Base-by-base conservation (phyloP, 306 rosid genomes). In the Ormosia semicastrata region DNA sequence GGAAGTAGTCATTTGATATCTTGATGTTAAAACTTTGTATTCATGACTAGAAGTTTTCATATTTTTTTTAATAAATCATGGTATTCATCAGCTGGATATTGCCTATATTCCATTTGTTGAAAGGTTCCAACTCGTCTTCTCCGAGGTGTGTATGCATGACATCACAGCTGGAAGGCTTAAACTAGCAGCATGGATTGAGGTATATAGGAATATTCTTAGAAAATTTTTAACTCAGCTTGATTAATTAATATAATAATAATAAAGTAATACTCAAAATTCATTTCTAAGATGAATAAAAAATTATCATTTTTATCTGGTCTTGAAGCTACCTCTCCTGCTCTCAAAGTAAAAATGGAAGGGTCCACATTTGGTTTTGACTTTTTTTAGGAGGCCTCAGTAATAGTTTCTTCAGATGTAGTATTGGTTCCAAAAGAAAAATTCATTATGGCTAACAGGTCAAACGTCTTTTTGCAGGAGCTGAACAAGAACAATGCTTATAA, bases 141-240 rank as follows among this genome's bases (percentile, higher is more conserved):
- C 84, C 0, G 92, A 83, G 66, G 62, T 65, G 36, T 80, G 40
- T 66, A 85, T 90, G 74, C 79, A 82, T 69, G 91, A 91, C 60
- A 87, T 90, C 78, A 78, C 90, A 4, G 82, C 70, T 47, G 93
- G 93, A 80, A 90, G 97, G 71, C 90, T 92, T 58, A 85, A 88
- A 79, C 87, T 91, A 41, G 90, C 87, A 1, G 44, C 85, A 66
- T 93, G 94, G 94, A 75, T 88, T 52, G 89, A 88, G 96, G 97
- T 87, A 86, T 29, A 34, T 12, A 1, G 7, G 30, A 53, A 14
- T 14, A 44, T 32, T 29, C 5, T 15, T 9, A 15, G 8, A 8
- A 18, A 57, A 8, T 18, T 24, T n/a, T 24, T 3, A 59, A 32
- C 15, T 10, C 15, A 30, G 39, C 29, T 30, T 30, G 40, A 59